phyloP scores from a whole-genome alignment of 331 rosid species.

The Prunus yedoensis region DNA sequence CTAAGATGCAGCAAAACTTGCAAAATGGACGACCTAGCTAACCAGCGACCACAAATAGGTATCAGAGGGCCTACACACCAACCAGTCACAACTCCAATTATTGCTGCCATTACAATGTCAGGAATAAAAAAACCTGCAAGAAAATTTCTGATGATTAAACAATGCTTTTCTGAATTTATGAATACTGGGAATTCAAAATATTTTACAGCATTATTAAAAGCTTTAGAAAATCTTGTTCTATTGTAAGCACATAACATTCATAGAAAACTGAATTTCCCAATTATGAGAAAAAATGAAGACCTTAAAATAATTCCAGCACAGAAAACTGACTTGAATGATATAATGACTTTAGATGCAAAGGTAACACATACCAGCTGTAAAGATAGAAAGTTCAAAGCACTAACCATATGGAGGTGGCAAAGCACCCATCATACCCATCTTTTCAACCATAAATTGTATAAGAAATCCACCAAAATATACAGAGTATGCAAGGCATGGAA shows the following conservation, averaged over 20 bases:
- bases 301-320: neutral
- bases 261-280: neutral
- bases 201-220: neutral
- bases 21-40: slow-evolving; percentile 79
- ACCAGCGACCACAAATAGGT: slow-evolving; percentile 82
- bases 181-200: neutral
- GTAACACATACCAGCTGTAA: slow-evolving; percentile 19
- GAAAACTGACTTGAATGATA: neutral
- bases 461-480: slow-evolving; percentile 93
- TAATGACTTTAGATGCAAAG: neutral
- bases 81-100: slow-evolving; percentile 72
- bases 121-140: slow-evolving; percentile 72
- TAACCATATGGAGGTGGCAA: slow-evolving; percentile 91
- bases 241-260: neutral
- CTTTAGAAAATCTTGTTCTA: neutral
- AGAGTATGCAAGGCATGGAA: slow-evolving; percentile 74
- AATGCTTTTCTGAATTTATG: neutral
- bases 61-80: slow-evolving; percentile 80
- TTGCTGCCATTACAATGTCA: slow-evolving; percentile 68
- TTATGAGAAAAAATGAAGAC: neutral
- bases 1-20: slow-evolving; percentile 72
- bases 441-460: slow-evolving; percentile 84
- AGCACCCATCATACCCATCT: slow-evolving; percentile 99
- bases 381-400: slow-evolving; percentile 27
- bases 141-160: slow-evolving; percentile 4